A percentile compares a stretch with the other conserved stretches of the same genome.
These are phyloP conservation scores for Scheffersomyces parashehatae DNA, from an alignment of 1,139 yeast species.

Conservation along the genomic window DNA sequence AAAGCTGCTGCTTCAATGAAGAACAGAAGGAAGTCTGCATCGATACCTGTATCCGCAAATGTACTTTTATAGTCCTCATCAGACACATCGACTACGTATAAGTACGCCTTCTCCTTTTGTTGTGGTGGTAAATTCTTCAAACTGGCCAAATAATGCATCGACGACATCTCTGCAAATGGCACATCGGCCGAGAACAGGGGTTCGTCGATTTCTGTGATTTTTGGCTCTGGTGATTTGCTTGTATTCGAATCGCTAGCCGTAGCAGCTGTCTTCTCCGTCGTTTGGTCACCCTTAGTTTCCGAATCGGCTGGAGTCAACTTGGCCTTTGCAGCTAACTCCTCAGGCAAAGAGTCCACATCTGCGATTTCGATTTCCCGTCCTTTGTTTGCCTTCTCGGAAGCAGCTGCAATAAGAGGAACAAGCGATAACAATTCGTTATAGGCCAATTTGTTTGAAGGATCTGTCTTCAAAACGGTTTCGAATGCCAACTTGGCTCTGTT, in stretches of 20 bases:
- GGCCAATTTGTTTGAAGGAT: conserved; percentile 43
- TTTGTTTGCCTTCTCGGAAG: conserved; percentile 12
- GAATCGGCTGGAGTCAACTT: not conserved
- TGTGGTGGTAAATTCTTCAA: conserved; percentile 27
- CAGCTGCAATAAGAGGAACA: conserved; percentile 6
- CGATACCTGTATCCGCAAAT: conserved; percentile 54
- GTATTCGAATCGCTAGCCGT: no score
- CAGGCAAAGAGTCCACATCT: conserved; percentile 49
- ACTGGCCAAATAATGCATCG: conserved; percentile 33
- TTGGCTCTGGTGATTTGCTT: no score
- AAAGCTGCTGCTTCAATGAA: conserved; percentile 46
- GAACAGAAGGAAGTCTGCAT: conserved; percentile 55
- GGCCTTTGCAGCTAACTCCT: conserved; percentile 11
- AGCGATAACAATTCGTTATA: conserved; percentile 23
- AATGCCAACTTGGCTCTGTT: conserved; percentile 37
- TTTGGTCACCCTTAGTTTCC: not conserved
- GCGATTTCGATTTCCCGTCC: conserved; percentile 35
- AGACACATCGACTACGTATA: conserved; percentile 38
- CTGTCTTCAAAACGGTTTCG: conserved; percentile 43
- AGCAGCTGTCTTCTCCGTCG: no score
- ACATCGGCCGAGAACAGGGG: not conserved
- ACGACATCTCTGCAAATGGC: conserved; percentile 23
- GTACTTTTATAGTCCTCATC: conserved; percentile 29
- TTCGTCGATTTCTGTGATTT: no score
- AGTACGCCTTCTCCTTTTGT: conserved; percentile 35